A percentile compares a stretch with the other conserved stretches of the same genome.
Conservation (phyloP, 139 green algal species). For the Chlorella sorokiniana region DNA sequence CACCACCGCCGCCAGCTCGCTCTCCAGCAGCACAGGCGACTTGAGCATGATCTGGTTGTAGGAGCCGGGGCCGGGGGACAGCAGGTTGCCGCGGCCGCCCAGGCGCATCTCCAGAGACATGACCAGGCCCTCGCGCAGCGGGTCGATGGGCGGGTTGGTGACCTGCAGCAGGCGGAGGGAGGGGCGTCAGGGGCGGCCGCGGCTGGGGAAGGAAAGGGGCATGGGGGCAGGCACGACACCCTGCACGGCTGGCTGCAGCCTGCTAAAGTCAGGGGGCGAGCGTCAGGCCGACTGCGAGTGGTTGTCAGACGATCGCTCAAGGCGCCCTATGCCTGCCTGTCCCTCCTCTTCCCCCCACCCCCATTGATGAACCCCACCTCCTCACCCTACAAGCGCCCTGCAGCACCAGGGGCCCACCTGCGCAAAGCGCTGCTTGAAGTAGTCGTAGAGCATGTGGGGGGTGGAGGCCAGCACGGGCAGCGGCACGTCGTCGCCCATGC, state of each 20-base stretch:
- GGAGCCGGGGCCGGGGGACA: slow-evolving; percentile 43
- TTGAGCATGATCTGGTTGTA: slow-evolving; percentile 78
- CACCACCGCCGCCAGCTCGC: slow-evolving; percentile 80
- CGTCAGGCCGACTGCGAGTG: too few relatives aligned
- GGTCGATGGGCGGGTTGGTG: slow-evolving; percentile 99
- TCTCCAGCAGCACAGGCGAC: slow-evolving; percentile 91
- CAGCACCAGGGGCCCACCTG: background rate
- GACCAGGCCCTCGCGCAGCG: slow-evolving; percentile 97
- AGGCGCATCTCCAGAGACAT: slow-evolving; percentile 97
- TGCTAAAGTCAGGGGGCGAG: background rate
- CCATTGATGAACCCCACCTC: background rate
- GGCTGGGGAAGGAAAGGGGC: background rate
- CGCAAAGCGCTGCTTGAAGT: slow-evolving; percentile 99
- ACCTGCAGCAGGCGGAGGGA: slow-evolving; percentile 62
- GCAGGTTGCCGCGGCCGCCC: slow-evolving; percentile 94
- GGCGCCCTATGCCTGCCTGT: too few relatives aligned
- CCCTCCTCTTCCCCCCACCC: background rate
- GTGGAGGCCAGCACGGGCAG: slow-evolving; percentile 91
- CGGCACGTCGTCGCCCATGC: slow-evolving; percentile 99
- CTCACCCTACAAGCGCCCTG: background rate
- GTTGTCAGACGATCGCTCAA: too few relatives aligned
- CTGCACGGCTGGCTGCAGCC: too few relatives aligned
- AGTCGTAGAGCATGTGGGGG: slow-evolving; percentile 94
- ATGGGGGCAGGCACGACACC: background rate
- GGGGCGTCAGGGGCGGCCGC: background rate